Evolutionary conservation across 2,329 filamentous ascomycete species (phyloP).

Genomic region (Sarocladiaceae sp.): DNA sequence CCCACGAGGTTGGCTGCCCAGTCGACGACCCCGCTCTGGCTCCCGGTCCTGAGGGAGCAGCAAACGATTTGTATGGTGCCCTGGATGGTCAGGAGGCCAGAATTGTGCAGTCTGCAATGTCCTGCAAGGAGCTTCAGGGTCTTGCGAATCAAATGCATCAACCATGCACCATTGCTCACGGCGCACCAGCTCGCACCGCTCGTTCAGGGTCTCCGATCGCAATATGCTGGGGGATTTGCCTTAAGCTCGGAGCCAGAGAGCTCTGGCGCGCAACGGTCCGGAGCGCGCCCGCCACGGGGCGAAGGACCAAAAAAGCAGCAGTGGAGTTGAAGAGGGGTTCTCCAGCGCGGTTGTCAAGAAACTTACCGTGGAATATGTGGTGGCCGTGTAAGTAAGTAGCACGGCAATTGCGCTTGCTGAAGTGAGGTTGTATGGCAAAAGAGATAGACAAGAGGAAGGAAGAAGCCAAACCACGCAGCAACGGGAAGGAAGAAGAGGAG

Average conservation of each 20-base stretch:
- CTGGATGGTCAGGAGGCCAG: constrained; percentile 6
- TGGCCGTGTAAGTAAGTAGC: neutral
- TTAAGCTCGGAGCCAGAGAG: constrained; percentile 3
- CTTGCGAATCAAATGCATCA: constrained; percentile 3
- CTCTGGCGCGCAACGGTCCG: constrained; percentile 8
- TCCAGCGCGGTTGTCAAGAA: neutral
- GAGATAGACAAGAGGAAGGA: neutral
- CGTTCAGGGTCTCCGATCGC: neutral
- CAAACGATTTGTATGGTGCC: neutral
- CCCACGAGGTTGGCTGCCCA: constrained; percentile 7
- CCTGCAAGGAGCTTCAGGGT: neutral
- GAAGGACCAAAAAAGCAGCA: neutral
- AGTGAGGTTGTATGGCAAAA: neutral
- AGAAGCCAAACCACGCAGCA: neutral
- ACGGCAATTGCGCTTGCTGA: neutral
- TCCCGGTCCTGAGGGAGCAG: neutral
- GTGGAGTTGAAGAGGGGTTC: neutral
- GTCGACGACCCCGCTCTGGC: constrained; percentile 8
- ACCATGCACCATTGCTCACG: neutral
- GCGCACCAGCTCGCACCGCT: neutral
- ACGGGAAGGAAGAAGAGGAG: neutral
- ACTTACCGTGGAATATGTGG: neutral
- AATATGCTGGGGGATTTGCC: neutral
- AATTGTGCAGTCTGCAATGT: neutral
- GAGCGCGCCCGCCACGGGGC: constrained; percentile 3